These are phyloP conservation scores for Tetrahymena borealis DNA, from an alignment of 73 alveolate species.

Conservation along the genomic window DNA sequence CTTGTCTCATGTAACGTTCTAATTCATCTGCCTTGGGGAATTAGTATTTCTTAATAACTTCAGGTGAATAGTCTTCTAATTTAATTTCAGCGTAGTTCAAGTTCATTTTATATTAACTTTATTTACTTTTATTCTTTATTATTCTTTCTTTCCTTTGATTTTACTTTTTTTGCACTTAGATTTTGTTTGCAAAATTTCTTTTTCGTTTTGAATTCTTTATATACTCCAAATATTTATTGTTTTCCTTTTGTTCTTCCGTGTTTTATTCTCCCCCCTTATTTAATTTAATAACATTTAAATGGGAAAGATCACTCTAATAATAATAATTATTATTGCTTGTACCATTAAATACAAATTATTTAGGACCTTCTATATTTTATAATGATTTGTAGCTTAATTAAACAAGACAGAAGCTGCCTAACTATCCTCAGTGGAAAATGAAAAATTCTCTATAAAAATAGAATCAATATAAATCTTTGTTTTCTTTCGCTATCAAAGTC, in stretches of 20 bases:
- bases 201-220: not conserved
- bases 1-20: not conserved
- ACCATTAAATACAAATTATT: too few species aligned
- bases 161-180: not conserved
- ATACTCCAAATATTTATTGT: not conserved
- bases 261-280: not conserved
- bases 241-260: not conserved
- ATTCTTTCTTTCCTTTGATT: not conserved
- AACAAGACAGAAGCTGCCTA: too few species aligned
- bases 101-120: not conserved
- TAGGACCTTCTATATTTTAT: too few species aligned
- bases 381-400: too few species aligned
- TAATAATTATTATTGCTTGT: too few species aligned
- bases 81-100: not conserved
- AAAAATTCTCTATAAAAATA: too few species aligned
- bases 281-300: not conserved
- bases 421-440: too few species aligned
- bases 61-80: not conserved
- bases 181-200: not conserved
- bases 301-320: too few species aligned
- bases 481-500: too few species aligned
- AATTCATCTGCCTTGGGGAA: not conserved
- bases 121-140: not conserved
- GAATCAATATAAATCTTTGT: too few species aligned
- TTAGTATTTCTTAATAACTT: not conserved